Evolutionary conservation across 352 stramenopile species (phyloP).

Genomic region (Halophytophthora batemanensis): DNA sequence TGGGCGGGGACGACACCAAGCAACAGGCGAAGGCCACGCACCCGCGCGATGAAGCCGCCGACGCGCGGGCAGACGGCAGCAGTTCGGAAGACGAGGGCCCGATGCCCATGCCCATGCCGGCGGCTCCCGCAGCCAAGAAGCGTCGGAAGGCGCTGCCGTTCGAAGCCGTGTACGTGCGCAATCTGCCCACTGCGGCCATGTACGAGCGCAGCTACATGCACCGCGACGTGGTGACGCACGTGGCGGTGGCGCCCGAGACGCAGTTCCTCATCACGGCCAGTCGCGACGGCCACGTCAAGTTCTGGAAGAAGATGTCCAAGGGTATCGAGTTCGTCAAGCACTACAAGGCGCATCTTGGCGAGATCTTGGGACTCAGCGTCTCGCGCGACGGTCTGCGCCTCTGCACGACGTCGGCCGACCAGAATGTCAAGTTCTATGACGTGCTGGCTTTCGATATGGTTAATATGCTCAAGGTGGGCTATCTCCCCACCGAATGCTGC

Average conservation of each 20-base stretch:
- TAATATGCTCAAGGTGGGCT: constrained; percentile 92
- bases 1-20: too few relatives aligned
- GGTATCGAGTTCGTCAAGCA: constrained; percentile 99
- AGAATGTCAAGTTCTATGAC: constrained; percentile 98
- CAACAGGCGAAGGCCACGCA: too few relatives aligned
- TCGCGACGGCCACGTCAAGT: constrained; percentile 97
- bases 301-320: constrained; percentile 98
- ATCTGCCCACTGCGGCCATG: constrained; percentile 87
- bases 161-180: constrained; percentile 71
- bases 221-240: constrained; percentile 92
- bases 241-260: constrained; percentile 86
- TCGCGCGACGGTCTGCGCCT: constrained; percentile 83
- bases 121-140: constrained; percentile 41
- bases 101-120: constrained; percentile 38
- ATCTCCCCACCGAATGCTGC: constrained; percentile 62
- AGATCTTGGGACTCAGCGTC: constrained; percentile 84
- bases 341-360: constrained; percentile 95
- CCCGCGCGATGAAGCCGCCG: background rate
- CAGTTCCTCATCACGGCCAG: constrained; percentile 97
- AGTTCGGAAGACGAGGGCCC: constrained; percentile 49
- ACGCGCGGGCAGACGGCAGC: background rate
- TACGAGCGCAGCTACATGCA: constrained; percentile 99
- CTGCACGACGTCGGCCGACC: constrained; percentile 86
- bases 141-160: constrained; percentile 44
- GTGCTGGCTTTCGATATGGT: constrained; percentile 98